Evolutionary conservation across 1,284 basidiomycete genomes (phyloP), one percentile per base, ranked within the genome.

Genomic region (Fereydounia khargensis): DNA sequence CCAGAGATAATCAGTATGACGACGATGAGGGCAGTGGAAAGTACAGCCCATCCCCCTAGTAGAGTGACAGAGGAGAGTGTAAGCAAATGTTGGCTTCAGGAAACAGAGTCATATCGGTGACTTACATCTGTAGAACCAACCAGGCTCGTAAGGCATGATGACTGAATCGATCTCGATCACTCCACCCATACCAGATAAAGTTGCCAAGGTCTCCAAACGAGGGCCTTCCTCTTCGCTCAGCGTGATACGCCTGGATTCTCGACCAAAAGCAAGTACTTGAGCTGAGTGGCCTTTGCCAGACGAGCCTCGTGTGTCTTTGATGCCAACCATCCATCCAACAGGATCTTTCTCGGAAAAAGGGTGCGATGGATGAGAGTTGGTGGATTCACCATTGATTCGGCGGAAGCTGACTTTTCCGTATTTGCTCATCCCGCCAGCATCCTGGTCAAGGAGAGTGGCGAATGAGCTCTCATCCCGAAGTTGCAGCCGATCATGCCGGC

Each of bases 131-230:
- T 63, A 65, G 40, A 72, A 65, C 72, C 70, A 74, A 16, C 38
- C 39, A 0, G 94, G 90, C 53, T 85, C 79, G 74, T 92, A 98
- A 16, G 94, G 94, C 27, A 85, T 69, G 32, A 97, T 79, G 8
- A 96, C 81, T 19, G 82, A 80, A 78, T 96, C 89, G 55, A 98
- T 86, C 75, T 87, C 82, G 46, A 97, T 82, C 20, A 97, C 89
- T 4, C 95, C 94, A 9, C 69, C 71, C 6, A 63, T 33, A 2
- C 38, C 44, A 4, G 45, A n/a, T n/a, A n/a, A n/a, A n/a, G n/a
- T n/a, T n/a, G n/a, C n/a, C n/a, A n/a, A n/a, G n/a, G n/a, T n/a
- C n/a, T n/a, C n/a, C n/a, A n/a, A n/a, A n/a, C n/a, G n/a, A n/a
- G n/a, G n/a, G n/a, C n/a, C n/a, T n/a, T n/a, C n/a, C n/a, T n/a